A percentile compares a stretch with the other conserved stretches of the same genome.
phyloP scores from a whole-genome alignment of 1,284 basidiomycete species.

The Acaromyces ingoldii region DNA sequence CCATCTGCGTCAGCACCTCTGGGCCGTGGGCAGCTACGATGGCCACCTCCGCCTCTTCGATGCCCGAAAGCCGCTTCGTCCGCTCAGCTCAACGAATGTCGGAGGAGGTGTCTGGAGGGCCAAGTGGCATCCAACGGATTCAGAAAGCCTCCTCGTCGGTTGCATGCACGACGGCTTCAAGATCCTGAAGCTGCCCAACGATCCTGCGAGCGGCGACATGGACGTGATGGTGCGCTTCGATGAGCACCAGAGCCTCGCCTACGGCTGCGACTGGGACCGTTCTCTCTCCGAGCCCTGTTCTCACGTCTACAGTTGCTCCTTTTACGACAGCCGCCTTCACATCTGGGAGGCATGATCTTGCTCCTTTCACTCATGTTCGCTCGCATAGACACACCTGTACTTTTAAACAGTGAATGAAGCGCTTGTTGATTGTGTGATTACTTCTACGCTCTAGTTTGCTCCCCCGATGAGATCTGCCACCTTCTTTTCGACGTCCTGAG shows the following conservation, averaged over 20 bases:
- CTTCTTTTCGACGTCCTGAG: conserved; percentile 45
- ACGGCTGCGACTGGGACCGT: conserved; percentile 91
- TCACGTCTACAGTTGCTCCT: conserved; percentile 79
- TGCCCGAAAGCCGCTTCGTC: conserved; percentile 62
- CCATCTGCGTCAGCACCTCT: conserved; percentile 69
- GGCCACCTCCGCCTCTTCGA: conserved; percentile 77
- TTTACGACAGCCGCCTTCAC: conserved; percentile 65
- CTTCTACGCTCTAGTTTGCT: no score
- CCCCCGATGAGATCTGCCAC: conserved; percentile 31
- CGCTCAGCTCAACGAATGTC: conserved; percentile 64
- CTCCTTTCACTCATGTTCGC: not conserved
- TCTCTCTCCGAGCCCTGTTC: conserved; percentile 13
- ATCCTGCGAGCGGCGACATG: conserved; percentile 19
- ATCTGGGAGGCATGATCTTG: not conserved
- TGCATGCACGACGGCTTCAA: conserved; percentile 98
- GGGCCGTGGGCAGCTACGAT: conserved; percentile 94
- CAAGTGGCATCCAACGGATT: conserved; percentile 78
- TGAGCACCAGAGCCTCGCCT: conserved; percentile 77
- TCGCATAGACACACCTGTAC: not conserved
- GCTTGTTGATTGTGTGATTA: not conserved
- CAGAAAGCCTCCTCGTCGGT: conserved; percentile 69
- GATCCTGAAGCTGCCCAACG: conserved; percentile 22
- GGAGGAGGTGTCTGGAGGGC: conserved; percentile 93
- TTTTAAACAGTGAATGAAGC: not conserved
- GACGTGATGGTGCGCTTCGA: conserved; percentile 62